These are phyloP conservation scores for Fabrea salina DNA, from an alignment of 169 alveolate species.

Conservation along the genomic window DNA sequence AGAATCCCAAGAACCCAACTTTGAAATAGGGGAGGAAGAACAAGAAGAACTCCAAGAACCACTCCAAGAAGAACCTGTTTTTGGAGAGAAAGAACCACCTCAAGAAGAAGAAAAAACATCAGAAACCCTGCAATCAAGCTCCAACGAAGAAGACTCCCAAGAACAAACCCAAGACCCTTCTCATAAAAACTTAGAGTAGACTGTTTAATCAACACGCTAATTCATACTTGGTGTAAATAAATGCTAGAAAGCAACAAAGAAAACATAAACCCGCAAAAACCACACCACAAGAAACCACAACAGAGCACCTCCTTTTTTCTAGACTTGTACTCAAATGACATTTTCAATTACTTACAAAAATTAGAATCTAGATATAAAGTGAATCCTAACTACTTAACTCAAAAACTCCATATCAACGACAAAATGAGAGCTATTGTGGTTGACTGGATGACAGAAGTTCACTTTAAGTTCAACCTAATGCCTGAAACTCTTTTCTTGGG, in stretches of 20 bases:
- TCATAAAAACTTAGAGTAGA: no score
- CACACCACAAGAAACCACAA: no score
- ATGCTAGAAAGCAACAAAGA: no score
- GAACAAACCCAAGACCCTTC: no score
- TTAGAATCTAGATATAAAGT: not conserved
- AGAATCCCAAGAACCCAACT: not conserved
- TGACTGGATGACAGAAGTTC: conserved; percentile 83
- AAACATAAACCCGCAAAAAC: no score
- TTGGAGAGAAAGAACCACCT: not conserved
- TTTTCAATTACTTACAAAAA: not conserved
- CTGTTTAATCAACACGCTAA: no score
- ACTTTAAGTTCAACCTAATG: conserved; percentile 64
- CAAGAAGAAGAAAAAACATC: conserved; percentile 20
- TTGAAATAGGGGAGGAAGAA: not conserved
- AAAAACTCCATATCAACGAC: conserved; percentile 55
- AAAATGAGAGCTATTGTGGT: conserved; percentile 81
- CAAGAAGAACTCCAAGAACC: not conserved
- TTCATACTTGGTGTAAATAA: no score
- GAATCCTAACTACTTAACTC: not conserved
- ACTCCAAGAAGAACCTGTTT: not conserved
- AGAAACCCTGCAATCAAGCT: no score
- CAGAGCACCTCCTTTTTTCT: no score
- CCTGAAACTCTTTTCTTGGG: conserved; percentile 79
- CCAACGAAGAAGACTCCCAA: no score
- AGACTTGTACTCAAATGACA: not conserved